Percentiles rank a stretch among this genome's conserved stretches.
Evolutionary conservation across 1,284 basidiomycete species (phyloP).

Genomic region (Pseudozyma sp.): DNA sequence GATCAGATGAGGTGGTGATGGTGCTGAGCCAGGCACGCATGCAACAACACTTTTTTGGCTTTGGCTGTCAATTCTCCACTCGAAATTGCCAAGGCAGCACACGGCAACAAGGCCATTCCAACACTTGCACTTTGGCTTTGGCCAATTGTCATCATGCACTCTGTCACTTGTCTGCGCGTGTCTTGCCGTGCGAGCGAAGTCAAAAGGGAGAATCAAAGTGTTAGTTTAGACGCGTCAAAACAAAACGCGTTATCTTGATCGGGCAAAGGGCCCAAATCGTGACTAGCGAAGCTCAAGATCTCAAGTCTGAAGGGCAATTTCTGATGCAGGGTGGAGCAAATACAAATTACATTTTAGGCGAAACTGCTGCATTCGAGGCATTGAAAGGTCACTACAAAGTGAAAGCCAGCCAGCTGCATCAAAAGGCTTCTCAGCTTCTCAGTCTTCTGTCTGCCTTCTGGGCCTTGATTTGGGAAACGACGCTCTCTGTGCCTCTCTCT

Average conservation of each 20-base stretch:
- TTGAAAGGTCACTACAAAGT: conserved; percentile 9
- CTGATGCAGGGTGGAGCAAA: conserved; percentile 20
- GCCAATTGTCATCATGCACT: not conserved
- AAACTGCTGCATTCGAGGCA: not conserved
- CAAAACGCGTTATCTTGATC: too few species aligned
- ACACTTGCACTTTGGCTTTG: not conserved
- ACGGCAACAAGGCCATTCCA: conserved; percentile 4
- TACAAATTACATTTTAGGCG: conserved; percentile 2
- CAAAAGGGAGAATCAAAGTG: conserved; percentile 1
- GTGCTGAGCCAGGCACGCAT: conserved; percentile 1
- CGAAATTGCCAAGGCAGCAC: conserved; percentile 8
- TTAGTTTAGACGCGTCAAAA: conserved; percentile 7
- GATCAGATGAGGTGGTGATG: not conserved
- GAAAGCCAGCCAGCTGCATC: conserved; percentile 13
- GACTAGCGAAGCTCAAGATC: not conserved
- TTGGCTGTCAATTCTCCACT: not conserved
- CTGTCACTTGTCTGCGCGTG: not conserved
- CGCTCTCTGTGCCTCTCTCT: too few species aligned
- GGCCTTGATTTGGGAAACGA: too few species aligned
- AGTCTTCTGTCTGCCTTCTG: not conserved
- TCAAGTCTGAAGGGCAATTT: not conserved
- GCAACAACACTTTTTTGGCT: not conserved
- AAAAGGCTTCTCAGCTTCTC: not conserved
- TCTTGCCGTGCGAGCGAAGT: conserved; percentile 14
- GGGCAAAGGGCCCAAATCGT: not conserved